phyloP scores from a whole-genome alignment of 2,329 filamentous ascomycete species.

The Orbilia blumenaviensis region DNA sequence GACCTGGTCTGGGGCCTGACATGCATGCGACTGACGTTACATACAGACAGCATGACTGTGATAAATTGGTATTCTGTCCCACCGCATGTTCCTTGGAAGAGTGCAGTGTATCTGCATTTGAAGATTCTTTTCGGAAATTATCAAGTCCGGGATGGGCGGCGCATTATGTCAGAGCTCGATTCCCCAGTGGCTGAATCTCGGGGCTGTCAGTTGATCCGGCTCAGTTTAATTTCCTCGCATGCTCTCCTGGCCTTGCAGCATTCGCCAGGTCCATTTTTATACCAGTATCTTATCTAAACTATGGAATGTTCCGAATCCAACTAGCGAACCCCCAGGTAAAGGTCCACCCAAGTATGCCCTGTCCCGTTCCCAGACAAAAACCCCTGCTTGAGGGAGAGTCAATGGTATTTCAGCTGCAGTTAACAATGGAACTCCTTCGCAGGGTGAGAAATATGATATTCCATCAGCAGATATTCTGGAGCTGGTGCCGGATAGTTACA shows the following conservation, averaged over 20 bases:
- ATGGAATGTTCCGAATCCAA: conserved; percentile 39
- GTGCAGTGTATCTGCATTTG: background rate
- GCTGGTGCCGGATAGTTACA: conserved; percentile 18
- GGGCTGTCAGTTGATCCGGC: conserved; percentile 8
- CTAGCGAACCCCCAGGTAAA: conserved; percentile 18
- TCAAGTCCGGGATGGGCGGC: background rate
- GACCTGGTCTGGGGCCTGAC: too few relatives aligned
- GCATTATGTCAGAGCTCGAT: conserved; percentile 12
- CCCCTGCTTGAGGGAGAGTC: background rate
- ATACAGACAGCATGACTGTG: conserved; percentile 33
- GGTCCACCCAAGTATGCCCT: conserved; percentile 13
- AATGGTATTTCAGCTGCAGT: conserved; percentile 9
- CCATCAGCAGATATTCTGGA: background rate
- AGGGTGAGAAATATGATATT: background rate
- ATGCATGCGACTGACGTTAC: conserved; percentile 39
- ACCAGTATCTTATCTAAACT: conserved; percentile 26
- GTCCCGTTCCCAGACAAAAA: conserved; percentile 20
- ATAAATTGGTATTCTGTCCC: conserved; percentile 16
- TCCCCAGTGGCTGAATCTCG: conserved; percentile 1
- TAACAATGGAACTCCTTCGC: background rate
- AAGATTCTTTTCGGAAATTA: conserved; percentile 32
- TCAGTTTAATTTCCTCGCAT: background rate
- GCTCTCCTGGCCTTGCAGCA: background rate
- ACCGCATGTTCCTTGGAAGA: conserved; percentile 13
- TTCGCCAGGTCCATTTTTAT: conserved; percentile 16